Base-by-base conservation (phyloP, 1,284 basidiomycete genomes). In the Tilletia horrida region DNA sequence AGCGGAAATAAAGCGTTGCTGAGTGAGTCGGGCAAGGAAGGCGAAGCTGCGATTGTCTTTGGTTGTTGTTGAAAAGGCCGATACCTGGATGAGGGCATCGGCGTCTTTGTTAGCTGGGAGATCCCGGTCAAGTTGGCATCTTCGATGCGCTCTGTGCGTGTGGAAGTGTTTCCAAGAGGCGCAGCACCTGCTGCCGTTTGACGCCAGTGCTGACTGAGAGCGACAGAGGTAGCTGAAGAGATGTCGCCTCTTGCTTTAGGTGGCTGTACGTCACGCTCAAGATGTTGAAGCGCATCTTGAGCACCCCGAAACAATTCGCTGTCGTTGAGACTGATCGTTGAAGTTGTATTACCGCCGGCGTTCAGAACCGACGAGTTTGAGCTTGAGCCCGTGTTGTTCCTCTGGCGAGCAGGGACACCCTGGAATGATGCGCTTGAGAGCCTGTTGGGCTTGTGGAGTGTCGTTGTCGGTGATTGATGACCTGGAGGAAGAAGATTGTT, bases 91-190 rank as follows among this genome's bases (percentile, higher is more conserved):
- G 45, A 18, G 21, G 45, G 45, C 45, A 48, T 48, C 16, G 55
- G 55, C 29, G 55, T 59, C 16, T 59, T 59, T 25, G 55, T 9
- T 3, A 59, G 4, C 29, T 59, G 55, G 29, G 55, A 59, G 27
- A 59, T 59, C 1, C 55, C 55, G 2, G 55, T 59, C 23, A 59
- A 13, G 16, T 59, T 59, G 6, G 13, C 55, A 18, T 59, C 55
- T 14, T 59, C 55, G 55, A 59, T 59, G 9, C 55, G 55, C 55
- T 59, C 55, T 29, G 55, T 59, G 27, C 21, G 27, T 59, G 55
- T 59, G 27, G 16, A 59, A 16, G 14, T 59, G 25, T 16, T 13
- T 27, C 35, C 35, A 40, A 40, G 35, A 11, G 35, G 35, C 4
- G 35, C 35, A 40, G 35, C 35, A 6, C 6, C 35, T 6, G 6